Conservation (phyloP, 495 filamentous ascomycete genomes). For the Poronia punctata region DNA sequence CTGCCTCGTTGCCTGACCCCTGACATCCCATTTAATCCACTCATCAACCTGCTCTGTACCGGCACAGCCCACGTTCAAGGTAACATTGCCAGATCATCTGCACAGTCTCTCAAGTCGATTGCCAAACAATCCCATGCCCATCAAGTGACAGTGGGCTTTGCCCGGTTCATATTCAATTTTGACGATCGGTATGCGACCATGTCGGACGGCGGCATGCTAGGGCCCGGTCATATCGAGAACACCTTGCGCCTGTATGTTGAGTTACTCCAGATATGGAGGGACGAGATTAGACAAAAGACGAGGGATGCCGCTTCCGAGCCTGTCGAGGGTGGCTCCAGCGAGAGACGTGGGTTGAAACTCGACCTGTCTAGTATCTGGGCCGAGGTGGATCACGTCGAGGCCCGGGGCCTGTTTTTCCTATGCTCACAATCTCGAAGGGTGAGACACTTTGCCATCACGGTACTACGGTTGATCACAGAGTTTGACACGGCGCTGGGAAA, state of each 20-base stretch:
- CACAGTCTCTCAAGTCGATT: slow-evolving; percentile 89
- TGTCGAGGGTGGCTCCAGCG: slow-evolving; percentile 49
- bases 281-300: slow-evolving; percentile 84
- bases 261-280: slow-evolving; percentile 90
- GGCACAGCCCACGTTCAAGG: slow-evolving; percentile 92
- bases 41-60: slow-evolving; percentile 93
- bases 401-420: slow-evolving; percentile 95
- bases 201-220: slow-evolving; percentile 96
- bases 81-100: slow-evolving; percentile 87
- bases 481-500: slow-evolving; percentile 87
- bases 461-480: slow-evolving; percentile 84
- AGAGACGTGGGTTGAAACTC: slow-evolving; percentile 62
- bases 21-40: slow-evolving; percentile 84
- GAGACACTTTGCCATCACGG: slow-evolving; percentile 82
- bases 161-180: slow-evolving; percentile 95
- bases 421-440: slow-evolving; percentile 92
- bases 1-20: slow-evolving; percentile 85
- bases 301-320: slow-evolving; percentile 61
- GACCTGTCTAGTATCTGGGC: slow-evolving; percentile 82
- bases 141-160: slow-evolving; percentile 93
- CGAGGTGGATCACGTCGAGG: slow-evolving; percentile 93
- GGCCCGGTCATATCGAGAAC: slow-evolving; percentile 89
- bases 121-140: slow-evolving; percentile 89
- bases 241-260: slow-evolving; percentile 91
- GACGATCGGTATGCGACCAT: slow-evolving; percentile 95